These are phyloP conservation scores for Albugo candida DNA, from an alignment of 352 stramenopile genomes.

Conservation along the genomic window DNA sequence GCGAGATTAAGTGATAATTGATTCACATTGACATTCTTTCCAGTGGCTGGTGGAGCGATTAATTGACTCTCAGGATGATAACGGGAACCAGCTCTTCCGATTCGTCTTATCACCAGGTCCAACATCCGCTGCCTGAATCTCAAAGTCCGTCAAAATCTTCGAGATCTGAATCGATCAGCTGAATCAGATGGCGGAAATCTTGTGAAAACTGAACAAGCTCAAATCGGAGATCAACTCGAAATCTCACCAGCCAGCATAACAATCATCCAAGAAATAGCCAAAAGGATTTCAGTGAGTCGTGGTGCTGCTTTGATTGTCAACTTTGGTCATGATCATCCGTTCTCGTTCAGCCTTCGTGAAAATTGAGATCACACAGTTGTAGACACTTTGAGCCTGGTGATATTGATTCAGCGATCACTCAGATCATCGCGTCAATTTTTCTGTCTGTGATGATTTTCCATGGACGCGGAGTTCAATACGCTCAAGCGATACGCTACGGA, in stretches of 20 bases:
- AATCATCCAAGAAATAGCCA: conserved; percentile 82
- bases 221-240: conserved; percentile 83
- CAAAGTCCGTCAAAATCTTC: no score
- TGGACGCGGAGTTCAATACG: conserved; percentile 78
- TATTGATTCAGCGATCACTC: conserved; percentile 52
- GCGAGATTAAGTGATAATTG: background rate
- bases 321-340: conserved; percentile 86
- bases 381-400: conserved; percentile 83
- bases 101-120: conserved; percentile 85
- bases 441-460: conserved; percentile 26
- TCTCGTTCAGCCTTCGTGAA: conserved; percentile 77
- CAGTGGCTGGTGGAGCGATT: conserved; percentile 86
- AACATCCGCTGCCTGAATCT: conserved; percentile 78
- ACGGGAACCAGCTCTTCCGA: conserved; percentile 73
- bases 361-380: conserved; percentile 91
- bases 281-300: conserved; percentile 22
- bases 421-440: no score
- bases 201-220: conserved; percentile 26
- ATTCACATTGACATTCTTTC: conserved; percentile 1
- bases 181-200: conserved; percentile 9
- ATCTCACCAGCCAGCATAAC: conserved; percentile 86
- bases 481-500: conserved; percentile 41
- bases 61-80: conserved; percentile 67
- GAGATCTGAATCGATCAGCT: background rate
- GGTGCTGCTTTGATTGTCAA: conserved; percentile 85